Conservation (phyloP, 2,329 filamentous ascomycete species). For the Chrysoporthe austroafricana region DNA sequence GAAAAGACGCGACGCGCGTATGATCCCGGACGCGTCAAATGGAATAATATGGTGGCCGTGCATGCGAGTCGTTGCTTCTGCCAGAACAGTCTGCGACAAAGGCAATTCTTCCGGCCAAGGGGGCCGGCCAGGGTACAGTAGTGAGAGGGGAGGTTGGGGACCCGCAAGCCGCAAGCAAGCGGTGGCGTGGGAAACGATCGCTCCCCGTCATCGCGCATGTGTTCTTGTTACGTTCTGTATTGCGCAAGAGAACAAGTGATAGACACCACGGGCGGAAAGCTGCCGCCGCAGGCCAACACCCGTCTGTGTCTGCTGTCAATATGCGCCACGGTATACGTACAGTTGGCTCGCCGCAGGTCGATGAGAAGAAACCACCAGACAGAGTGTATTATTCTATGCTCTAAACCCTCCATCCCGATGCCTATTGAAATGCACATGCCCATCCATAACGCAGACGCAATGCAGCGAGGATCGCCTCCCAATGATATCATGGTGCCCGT, state of each 20-base stretch:
- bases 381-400: background rate
- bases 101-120: background rate
- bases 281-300: background rate
- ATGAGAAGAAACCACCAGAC: background rate
- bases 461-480: constrained; percentile 15
- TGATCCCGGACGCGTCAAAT: background rate
- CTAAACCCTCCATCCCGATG: background rate
- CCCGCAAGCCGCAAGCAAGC: background rate
- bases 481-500: background rate
- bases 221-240: background rate
- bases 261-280: background rate
- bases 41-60: background rate
- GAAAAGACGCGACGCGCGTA: background rate
- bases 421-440: background rate
- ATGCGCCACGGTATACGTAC: background rate
- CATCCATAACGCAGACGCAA: background rate
- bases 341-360: no score
- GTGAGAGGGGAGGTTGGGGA: background rate
- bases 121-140: no score
- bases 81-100: background rate
- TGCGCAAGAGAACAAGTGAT: constrained; percentile 2
- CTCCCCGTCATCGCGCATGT: background rate
- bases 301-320: background rate
- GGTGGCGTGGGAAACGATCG: background rate
- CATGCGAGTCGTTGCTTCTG: background rate